Base-by-base conservation (phyloP, 2,329 filamentous ascomycete species). In the Dothiorella sarmentorum region DNA sequence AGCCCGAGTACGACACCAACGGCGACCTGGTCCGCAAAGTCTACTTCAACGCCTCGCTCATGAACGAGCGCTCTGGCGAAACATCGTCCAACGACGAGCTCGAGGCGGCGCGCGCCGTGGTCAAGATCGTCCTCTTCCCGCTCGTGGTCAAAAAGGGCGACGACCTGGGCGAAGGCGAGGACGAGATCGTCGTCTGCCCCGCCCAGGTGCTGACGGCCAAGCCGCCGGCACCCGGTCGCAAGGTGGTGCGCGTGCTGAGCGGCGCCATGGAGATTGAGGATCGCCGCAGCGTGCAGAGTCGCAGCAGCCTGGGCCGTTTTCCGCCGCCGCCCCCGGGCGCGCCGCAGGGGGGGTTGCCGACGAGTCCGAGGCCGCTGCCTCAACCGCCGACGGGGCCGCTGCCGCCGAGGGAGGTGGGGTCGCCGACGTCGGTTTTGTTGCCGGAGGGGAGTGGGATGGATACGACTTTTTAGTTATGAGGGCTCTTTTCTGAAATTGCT, bases 71-170 rank as follows among this genome's bases (percentile, higher is more conserved):
- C 60, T 90, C 87, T 61, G 87, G 88, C 40, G 84, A 87, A 63
- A 82, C 78, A 56, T 80, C 72, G 29, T 86, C 85, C 22, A 93
- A 94, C 68, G 88, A 93, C 64, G 89, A 93, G 55, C 83, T 96
- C 22, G 89, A 97, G 73, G 80, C 81, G 5, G 82, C 87, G 61
- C 82, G 84, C 38, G 87, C 91, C 24, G 84, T 93, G 17, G 91
- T 99, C 38, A 89, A 94, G 65, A 85, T 96, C 62, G 92, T 99
- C 2, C 83, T 99, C 38, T 99, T 99, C 80, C 95, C 95, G 9
- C 82, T 97, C 1, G 93, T 99, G 17, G 90, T 97, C 35, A 96
- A 96, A 78, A 95, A 94, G 78, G 93, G 92, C 56, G 90, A 96
- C 68, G 93, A 97, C 70, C 79, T 81, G 38, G 94, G 92, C 22